phyloP scores from a whole-genome alignment of 768 basidiomycete species.

The Mycena vitilis region DNA sequence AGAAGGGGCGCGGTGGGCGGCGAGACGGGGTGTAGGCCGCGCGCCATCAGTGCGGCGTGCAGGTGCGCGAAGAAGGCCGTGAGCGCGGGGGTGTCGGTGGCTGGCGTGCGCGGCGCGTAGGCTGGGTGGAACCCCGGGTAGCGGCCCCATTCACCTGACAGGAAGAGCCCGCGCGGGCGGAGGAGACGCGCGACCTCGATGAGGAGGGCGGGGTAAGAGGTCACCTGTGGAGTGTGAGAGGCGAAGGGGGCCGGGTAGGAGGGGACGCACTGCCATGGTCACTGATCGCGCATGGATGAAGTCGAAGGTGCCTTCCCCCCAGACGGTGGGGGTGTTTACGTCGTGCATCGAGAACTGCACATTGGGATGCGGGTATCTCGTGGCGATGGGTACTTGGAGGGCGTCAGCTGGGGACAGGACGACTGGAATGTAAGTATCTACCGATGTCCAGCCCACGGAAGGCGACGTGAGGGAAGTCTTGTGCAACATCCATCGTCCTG shows the following conservation, averaged over 20 bases:
- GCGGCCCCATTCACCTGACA: constrained; percentile 71
- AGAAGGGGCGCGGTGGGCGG: constrained; percentile 53
- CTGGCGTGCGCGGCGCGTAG: constrained; percentile 39
- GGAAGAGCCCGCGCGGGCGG: constrained; percentile 76
- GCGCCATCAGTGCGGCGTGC: constrained; percentile 45
- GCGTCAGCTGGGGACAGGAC: constrained; percentile 28
- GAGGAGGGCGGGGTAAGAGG: constrained; percentile 64
- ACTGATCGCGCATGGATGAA: constrained; percentile 73
- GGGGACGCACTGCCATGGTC: constrained; percentile 68
- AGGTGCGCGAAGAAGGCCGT: constrained; percentile 53
- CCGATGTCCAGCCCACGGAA: constrained; percentile 85
- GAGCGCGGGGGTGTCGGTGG: constrained; percentile 54
- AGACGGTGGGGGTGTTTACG: constrained; percentile 63
- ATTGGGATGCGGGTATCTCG: constrained; percentile 68
- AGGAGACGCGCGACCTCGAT: constrained; percentile 72
- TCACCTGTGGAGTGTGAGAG: constrained; percentile 56
- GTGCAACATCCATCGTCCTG: constrained; percentile 84
- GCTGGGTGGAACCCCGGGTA: constrained; percentile 53
- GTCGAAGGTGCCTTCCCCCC: constrained; percentile 68
- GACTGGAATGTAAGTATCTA: constrained; percentile 48
- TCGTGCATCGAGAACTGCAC: constrained; percentile 77
- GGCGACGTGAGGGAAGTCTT: constrained; percentile 68
- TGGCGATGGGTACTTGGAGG: constrained; percentile 74
- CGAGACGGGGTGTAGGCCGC: constrained; percentile 54
- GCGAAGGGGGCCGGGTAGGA: background rate